A percentile compares a stretch with the other conserved stretches of the same genome.
phyloP scores from a whole-genome alignment of 345 rosid species.

The Eucalyptus cloeziana region DNA sequence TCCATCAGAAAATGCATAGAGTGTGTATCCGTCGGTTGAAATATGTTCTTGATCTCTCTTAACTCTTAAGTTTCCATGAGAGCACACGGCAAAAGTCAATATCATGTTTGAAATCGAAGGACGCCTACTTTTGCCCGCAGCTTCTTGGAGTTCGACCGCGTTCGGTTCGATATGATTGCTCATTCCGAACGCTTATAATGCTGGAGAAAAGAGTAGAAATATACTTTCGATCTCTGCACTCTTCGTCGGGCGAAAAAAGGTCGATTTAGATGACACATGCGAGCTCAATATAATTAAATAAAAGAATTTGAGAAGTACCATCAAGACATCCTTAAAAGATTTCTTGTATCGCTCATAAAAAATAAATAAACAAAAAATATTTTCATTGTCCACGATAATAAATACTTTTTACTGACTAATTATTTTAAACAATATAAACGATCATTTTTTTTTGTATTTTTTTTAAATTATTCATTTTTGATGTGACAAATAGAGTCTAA shows the following conservation, averaged over 20 bases:
- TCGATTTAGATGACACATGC: not conserved
- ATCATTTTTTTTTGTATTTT: too few species aligned
- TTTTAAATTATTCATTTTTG: too few species aligned
- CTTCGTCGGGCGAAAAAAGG: not conserved
- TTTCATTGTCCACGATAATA: fast-evolving
- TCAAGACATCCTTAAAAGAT: not conserved
- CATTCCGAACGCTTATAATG: not conserved
- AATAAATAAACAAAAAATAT: fast-evolving
- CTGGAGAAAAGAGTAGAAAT: not conserved
- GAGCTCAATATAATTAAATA: not conserved
- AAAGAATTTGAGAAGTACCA: not conserved
- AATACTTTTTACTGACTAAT: fast-evolving
- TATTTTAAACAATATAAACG: fast-evolving
- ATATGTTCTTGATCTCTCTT: not conserved
- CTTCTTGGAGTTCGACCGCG: not conserved
- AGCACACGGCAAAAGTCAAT: not conserved
- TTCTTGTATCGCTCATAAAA: fast-evolving
- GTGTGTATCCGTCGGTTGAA: not conserved
- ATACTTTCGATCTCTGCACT: not conserved
- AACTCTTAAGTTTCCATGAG: not conserved
- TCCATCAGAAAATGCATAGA: not conserved
- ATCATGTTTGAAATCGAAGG: not conserved
- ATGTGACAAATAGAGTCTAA: too few species aligned
- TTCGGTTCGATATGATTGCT: not conserved
- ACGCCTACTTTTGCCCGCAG: not conserved